Evolutionary conservation across 2,329 filamentous ascomycete species (phyloP).

Genomic region (Amylocarpus encephaloides): DNA sequence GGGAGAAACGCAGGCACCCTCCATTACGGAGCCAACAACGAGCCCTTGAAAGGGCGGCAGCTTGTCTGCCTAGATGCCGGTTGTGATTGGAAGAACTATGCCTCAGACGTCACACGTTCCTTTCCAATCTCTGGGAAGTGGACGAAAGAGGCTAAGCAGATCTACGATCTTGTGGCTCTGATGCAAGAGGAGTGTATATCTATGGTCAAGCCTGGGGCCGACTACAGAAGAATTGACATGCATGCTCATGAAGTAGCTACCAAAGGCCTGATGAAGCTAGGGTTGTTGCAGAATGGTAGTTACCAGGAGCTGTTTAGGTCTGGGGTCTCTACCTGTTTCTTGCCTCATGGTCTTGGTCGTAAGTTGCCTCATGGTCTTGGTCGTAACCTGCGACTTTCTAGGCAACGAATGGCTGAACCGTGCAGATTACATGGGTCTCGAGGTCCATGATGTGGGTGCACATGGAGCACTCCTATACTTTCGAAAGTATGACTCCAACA

Average conservation of each 20-base stretch:
- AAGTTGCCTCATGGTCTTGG: conserved; percentile 33
- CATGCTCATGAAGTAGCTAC: conserved; percentile 68
- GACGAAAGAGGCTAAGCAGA: conserved; percentile 58
- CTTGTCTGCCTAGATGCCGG: conserved; percentile 83
- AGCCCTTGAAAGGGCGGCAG: conserved; percentile 61
- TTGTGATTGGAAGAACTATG: conserved; percentile 78
- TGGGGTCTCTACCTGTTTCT: conserved; percentile 55
- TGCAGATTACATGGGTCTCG: conserved; percentile 54
- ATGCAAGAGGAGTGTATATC: conserved; percentile 77
- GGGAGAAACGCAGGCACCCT: conserved; percentile 78
- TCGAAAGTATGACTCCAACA: conserved; percentile 13
- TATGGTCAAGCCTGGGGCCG: conserved; percentile 60
- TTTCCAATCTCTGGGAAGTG: conserved; percentile 72
- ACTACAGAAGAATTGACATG: conserved; percentile 67
- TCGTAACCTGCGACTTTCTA: conserved; percentile 10
- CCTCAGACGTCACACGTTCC: conserved; percentile 83
- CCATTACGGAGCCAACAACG: conserved; percentile 80
- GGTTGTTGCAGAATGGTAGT: conserved; percentile 61
- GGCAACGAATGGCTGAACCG: conserved; percentile 2
- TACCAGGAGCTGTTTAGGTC: conserved; percentile 46
- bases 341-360: conserved; percentile 49
- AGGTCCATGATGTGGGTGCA: conserved; percentile 54
- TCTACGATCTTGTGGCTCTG: conserved; percentile 70
- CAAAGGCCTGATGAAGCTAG: conserved; percentile 61
- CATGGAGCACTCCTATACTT: conserved; percentile 36